Conservation (phyloP, 768 basidiomycete species). For the Hortiboletus flavorubellus region DNA sequence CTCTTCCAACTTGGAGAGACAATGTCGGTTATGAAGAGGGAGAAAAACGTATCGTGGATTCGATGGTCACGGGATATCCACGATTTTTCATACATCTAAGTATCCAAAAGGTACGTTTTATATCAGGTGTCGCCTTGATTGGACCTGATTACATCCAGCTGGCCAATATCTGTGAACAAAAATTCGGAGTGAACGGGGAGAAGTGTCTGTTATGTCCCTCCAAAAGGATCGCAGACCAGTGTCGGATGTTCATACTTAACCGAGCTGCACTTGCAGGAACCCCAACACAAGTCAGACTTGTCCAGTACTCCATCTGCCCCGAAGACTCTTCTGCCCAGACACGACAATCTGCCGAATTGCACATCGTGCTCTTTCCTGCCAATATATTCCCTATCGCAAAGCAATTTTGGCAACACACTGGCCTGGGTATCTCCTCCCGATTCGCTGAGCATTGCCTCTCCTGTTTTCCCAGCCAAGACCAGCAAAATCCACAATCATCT, state of each 20-base stretch:
- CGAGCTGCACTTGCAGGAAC: slow-evolving; percentile 43
- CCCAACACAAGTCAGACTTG: slow-evolving; percentile 49
- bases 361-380: slow-evolving; percentile 76
- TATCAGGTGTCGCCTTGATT: neutral
- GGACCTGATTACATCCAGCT: slow-evolving; percentile 48
- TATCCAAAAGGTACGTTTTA: slow-evolving; percentile 71
- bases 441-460: slow-evolving; percentile 79
- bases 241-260: slow-evolving; percentile 65
- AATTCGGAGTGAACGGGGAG: slow-evolving; percentile 71
- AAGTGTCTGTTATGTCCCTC: slow-evolving; percentile 78
- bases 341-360: slow-evolving; percentile 54
- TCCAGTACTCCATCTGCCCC: slow-evolving; percentile 70
- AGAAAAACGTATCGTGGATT: slow-evolving; percentile 69
- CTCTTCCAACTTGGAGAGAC: slow-evolving; percentile 89
- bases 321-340: slow-evolving; percentile 38
- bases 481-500: slow-evolving; percentile 19
- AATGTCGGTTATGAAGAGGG: slow-evolving; percentile 92
- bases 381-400: slow-evolving; percentile 66
- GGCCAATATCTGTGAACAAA: slow-evolving; percentile 68
- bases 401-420: slow-evolving; percentile 96
- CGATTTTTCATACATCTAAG: slow-evolving; percentile 89
- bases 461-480: slow-evolving; percentile 51
- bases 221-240: slow-evolving; percentile 66
- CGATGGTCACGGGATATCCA: slow-evolving; percentile 89
- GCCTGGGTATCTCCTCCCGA: slow-evolving; percentile 85